Evolutionary conservation across 2,329 filamentous ascomycete genomes (phyloP).

Genomic region (Botrytis pseudocinerea): DNA sequence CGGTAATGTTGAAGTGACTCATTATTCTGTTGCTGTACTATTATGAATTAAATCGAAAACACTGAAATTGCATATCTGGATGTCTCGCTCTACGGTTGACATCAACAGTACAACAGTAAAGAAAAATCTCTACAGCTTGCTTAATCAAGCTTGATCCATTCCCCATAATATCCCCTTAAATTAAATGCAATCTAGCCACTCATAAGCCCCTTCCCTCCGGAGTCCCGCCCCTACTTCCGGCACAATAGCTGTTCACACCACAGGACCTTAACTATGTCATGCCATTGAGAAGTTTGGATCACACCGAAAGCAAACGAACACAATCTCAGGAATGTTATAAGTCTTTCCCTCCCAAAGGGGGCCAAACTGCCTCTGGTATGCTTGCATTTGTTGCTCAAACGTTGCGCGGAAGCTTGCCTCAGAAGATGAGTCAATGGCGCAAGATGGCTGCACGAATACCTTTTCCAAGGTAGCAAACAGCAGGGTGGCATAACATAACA

Average conservation of each 20-base stretch:
- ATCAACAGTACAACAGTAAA: background rate
- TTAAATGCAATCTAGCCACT: too few species aligned
- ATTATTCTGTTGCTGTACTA: background rate
- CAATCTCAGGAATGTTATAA: background rate
- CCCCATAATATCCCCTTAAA: background rate
- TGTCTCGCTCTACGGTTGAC: background rate
- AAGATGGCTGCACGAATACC: background rate
- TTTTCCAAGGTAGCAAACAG: background rate
- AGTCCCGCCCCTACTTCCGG: background rate
- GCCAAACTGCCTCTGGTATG: too few species aligned
- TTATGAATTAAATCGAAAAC: background rate
- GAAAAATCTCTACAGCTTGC: background rate
- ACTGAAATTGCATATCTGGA: background rate
- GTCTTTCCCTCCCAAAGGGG: background rate
- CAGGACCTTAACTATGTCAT: background rate
- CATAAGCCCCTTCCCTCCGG: too few species aligned
- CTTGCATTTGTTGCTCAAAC: background rate
- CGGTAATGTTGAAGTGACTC: background rate
- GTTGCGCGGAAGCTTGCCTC: too few species aligned
- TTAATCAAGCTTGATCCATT: background rate
- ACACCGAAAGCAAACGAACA: background rate
- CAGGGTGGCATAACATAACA: background rate
- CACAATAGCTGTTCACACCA: background rate
- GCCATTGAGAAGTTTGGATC: background rate
- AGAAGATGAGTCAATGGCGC: background rate